Conservation (phyloP, 2,329 filamentous ascomycete species). For the Fusarium longipes region DNA sequence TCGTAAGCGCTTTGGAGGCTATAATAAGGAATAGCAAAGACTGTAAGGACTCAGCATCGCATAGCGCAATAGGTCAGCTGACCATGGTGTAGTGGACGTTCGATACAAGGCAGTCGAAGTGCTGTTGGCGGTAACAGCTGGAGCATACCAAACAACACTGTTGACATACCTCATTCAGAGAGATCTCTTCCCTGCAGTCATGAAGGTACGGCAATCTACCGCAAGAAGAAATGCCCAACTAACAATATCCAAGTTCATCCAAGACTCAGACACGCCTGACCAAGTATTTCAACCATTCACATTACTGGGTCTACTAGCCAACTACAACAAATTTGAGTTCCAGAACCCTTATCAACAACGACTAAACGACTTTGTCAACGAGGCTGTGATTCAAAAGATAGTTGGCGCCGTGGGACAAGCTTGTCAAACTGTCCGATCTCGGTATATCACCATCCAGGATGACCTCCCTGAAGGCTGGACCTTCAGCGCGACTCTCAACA, state of each 20-base stretch:
- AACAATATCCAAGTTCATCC: constrained; percentile 71
- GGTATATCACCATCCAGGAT: constrained; percentile 88
- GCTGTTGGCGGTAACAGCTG: constrained; percentile 84
- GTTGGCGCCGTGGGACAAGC: constrained; percentile 79
- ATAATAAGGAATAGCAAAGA: constrained; percentile 81
- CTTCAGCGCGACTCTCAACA: constrained; percentile 80
- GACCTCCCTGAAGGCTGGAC: constrained; percentile 93
- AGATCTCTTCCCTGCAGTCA: constrained; percentile 92
- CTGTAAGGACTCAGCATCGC: constrained; percentile 61
- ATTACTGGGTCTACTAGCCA: constrained; percentile 86
- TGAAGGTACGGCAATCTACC: constrained; percentile 73
- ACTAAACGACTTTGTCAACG: constrained; percentile 95
- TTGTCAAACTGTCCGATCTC: constrained; percentile 74
- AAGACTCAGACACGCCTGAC: constrained; percentile 76
- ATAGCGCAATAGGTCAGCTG: constrained; percentile 33
- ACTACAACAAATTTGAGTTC: constrained; percentile 99
- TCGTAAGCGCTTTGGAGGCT: constrained; percentile 84
- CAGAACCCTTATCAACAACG: constrained; percentile 95
- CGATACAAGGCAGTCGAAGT: constrained; percentile 84
- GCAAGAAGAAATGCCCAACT: neutral
- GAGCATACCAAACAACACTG: constrained; percentile 95
- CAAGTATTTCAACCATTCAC: constrained; percentile 80
- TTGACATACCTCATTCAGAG: constrained; percentile 95
- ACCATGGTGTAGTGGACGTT: constrained; percentile 69
- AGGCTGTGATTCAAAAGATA: constrained; percentile 84